Conservation (phyloP, 306 rosid species). For the Trifolium fragiferum region DNA sequence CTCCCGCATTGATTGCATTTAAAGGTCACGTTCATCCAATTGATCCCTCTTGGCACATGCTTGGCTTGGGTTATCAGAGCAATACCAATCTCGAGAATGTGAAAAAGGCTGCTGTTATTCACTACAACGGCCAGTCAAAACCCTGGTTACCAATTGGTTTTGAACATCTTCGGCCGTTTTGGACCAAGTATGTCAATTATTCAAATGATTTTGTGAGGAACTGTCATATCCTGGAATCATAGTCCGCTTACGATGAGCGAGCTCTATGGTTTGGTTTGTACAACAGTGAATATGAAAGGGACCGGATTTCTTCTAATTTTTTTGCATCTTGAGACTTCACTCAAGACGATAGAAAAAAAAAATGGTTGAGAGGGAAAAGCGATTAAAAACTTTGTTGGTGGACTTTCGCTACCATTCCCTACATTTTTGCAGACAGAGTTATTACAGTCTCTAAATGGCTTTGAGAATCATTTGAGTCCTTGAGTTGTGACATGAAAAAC, state of each 20-base stretch:
- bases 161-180: constrained; percentile 96
- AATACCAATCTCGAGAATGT: constrained; percentile 70
- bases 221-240: constrained; percentile 92
- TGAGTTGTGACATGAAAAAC: constrained; percentile 75
- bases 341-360: constrained; percentile 34
- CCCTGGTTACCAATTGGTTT: constrained; percentile 99
- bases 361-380: constrained; percentile 42
- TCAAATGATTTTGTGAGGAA: constrained; percentile 88
- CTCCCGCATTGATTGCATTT: constrained; percentile 93
- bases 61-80: constrained; percentile 97
- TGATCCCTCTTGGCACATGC: constrained; percentile 97
- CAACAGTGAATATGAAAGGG: constrained; percentile 45
- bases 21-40: constrained; percentile 89
- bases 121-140: constrained; percentile 97
- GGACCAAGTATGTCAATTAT: constrained; percentile 94
- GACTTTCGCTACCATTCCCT: constrained; percentile 54
- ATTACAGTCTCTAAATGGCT: constrained; percentile 49
- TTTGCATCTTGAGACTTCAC: constrained; percentile 56
- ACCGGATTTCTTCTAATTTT: constrained; percentile 56
- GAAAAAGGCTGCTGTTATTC: constrained; percentile 92
- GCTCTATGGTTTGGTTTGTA: constrained; percentile 48
- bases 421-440: constrained; percentile 56
- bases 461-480: constrained; percentile 57
- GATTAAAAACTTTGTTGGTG: constrained; percentile 41
- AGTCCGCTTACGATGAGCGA: constrained; percentile 50